These are phyloP conservation scores for Pichia thaimueangensis DNA, from an alignment of 805 yeast species.

Conservation along the genomic window DNA sequence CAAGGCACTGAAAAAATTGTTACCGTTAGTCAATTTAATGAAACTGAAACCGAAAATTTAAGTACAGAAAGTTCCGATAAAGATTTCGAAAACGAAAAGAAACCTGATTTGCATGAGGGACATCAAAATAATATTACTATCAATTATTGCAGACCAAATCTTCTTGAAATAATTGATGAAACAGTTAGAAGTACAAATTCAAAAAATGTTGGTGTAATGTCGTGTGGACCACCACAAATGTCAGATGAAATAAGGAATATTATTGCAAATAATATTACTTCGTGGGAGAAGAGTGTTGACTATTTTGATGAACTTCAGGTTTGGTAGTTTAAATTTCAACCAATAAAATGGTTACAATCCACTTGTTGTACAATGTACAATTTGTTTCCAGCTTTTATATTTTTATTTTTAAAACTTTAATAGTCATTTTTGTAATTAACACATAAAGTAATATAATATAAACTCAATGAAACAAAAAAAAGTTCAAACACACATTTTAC, in stretches of 20 bases:
- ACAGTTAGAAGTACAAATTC: slow-evolving; percentile 32
- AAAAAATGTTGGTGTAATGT: slow-evolving; percentile 35
- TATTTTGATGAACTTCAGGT: slow-evolving; percentile 69
- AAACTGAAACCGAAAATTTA: slow-evolving; percentile 7
- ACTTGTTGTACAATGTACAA: too few relatives aligned
- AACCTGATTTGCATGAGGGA: neutral
- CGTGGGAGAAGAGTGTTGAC: slow-evolving; percentile 47
- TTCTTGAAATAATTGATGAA: slow-evolving; percentile 26
- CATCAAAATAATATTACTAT: slow-evolving; percentile 24
- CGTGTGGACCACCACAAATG: slow-evolving; percentile 43
- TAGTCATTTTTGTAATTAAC: too few relatives aligned
- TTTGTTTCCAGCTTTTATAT: too few relatives aligned
- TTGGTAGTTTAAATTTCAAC: slow-evolving; percentile 43
- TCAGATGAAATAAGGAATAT: slow-evolving; percentile 47
- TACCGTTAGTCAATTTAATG: neutral
- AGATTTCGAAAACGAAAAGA: neutral
- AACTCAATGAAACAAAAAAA: too few relatives aligned
- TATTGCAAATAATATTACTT: slow-evolving; percentile 37
- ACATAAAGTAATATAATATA: too few relatives aligned
- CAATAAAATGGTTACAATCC: too few relatives aligned
- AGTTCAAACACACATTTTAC: too few relatives aligned
- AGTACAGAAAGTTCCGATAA: slow-evolving; percentile 7
- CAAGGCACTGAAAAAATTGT: slow-evolving; percentile 3
- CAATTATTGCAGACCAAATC: slow-evolving; percentile 36
- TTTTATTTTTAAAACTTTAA: too few relatives aligned